Conservation (phyloP, 345 rosid genomes). For the Eucalyptus cloeziana region DNA sequence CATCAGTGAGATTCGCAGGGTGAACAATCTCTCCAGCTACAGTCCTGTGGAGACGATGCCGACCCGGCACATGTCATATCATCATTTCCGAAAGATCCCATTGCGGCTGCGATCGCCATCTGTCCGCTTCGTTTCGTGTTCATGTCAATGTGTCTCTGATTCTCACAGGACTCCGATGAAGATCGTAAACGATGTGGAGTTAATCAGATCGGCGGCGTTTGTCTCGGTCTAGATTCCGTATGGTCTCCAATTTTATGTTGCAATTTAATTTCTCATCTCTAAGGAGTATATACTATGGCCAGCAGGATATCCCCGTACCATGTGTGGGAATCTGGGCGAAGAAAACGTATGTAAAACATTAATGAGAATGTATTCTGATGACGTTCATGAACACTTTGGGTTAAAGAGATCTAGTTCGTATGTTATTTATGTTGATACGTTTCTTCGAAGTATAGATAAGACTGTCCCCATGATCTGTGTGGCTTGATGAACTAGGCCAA, state of each 20-base stretch:
- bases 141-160: neutral
- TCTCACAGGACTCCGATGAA: neutral
- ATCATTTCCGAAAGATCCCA: neutral
- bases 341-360: neutral
- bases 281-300: neutral
- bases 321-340: neutral
- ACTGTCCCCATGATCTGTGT: neutral
- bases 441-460: neutral
- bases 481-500: neutral
- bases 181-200: neutral
- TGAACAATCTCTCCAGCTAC: neutral
- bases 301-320: neutral
- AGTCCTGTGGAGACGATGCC: neutral
- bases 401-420: neutral
- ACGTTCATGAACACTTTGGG: neutral
- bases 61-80: neutral
- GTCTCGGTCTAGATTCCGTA: neutral
- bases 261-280: neutral
- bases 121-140: neutral
- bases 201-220: neutral
- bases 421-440: neutral
- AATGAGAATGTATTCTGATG: neutral
- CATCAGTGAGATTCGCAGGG: neutral
- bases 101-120: neutral
- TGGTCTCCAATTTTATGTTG: neutral